Evolutionary conservation across 257 asterid genomes (phyloP), one percentile per base, ranked within the genome.

Genomic region (Solanum gandarillasii): DNA sequence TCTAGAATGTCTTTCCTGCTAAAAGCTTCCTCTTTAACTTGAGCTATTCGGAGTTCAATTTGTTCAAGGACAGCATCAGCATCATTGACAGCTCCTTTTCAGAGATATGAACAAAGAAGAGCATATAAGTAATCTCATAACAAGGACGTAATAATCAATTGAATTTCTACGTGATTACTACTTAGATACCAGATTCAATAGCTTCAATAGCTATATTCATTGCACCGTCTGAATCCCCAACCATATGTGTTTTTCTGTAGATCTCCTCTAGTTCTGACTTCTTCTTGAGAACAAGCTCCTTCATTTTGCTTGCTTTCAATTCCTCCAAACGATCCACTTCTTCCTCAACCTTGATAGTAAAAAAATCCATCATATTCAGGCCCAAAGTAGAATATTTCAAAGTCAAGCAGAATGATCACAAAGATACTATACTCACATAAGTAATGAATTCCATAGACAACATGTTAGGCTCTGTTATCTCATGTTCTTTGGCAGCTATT

Each of bases 211-310:
- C 94, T 84, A 92, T 46, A 89, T 92, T 94, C 87, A 94, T 72
- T 82, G 97, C 88, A 87, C 76, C 86, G 89, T 93, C 94, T 73
- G 96, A 88, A 91, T 93, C 98, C 14, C 93, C 98, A 91, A 90
- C 86, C 76, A 97, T 89, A 87, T 95, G 99, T 31, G 98, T 92
- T 90, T 96, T 97, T 89, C 95, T 93, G 88, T 98, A 94, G 85
- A 95, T 90, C 89, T 97, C 98, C 89, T 97, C 97, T 32, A 96
- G 94, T 93, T 97, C 99, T 36, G 89, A 93, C 91, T 94, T 95
- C 98, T 97, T 97, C 88, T 96, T 97, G 81, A 97, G 88, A 88
- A 96, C 98, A 87, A 97, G 99, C 93, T 97, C 99, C 92, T 94
- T 96, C 99, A 97, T 94, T 92, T 95, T 97, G 92, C 98, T 95